Conservation (phyloP, 2,329 filamentous ascomycete genomes). For the Claviceps sp. region DNA sequence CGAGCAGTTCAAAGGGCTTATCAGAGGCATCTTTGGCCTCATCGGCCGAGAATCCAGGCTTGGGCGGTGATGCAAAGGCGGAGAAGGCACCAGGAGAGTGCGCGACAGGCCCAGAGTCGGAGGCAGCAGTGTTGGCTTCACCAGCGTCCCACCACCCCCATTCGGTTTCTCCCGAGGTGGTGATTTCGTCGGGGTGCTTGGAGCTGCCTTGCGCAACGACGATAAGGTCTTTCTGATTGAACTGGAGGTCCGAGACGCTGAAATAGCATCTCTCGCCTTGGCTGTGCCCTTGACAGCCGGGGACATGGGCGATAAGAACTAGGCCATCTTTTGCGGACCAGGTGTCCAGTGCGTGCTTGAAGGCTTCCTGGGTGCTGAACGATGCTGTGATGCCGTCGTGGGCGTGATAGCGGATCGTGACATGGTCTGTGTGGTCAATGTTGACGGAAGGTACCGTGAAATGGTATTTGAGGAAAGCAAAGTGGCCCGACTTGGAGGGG, state of each 20-base stretch:
- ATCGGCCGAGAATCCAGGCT: not conserved
- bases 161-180: slow-evolving; percentile 11
- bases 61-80: not conserved
- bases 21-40: not conserved
- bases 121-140: not conserved
- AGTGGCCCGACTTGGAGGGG: slow-evolving; percentile 12
- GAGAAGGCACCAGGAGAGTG: not conserved
- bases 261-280: slow-evolving; percentile 19
- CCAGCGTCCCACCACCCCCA: slow-evolving; percentile 14
- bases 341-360: slow-evolving; percentile 9
- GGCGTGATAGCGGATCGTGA: slow-evolving; percentile 7
- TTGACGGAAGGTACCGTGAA: slow-evolving; percentile 17
- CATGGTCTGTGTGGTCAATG: slow-evolving; percentile 15
- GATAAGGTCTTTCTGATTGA: slow-evolving; percentile 5
- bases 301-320: slow-evolving; percentile 14
- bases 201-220: slow-evolving; percentile 11
- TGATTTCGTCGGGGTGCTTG: slow-evolving; percentile 11
- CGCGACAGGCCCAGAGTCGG: not conserved
- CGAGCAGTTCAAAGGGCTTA: not conserved
- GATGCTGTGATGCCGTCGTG: slow-evolving; percentile 4
- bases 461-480: slow-evolving; percentile 15
- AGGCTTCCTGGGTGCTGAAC: slow-evolving; percentile 12
- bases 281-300: slow-evolving; percentile 14
- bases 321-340: slow-evolving; percentile 11
- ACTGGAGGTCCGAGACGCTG: slow-evolving; percentile 10